Evolutionary conservation across 768 basidiomycete genomes (phyloP), one percentile per base, ranked within the genome.

Genomic region (Mycena pura): DNA sequence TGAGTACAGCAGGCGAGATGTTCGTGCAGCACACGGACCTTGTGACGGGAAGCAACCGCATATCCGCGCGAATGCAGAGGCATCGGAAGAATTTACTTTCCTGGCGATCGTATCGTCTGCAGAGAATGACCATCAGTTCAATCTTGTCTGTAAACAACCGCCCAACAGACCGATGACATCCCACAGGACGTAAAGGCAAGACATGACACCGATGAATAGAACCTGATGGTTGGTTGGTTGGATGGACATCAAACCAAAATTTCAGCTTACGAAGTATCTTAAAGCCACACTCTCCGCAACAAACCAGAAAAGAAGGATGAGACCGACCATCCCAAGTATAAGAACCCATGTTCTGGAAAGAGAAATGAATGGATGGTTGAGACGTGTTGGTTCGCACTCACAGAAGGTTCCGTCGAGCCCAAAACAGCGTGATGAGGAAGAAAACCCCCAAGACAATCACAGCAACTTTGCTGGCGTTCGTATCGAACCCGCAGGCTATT

Each of bases 341-440:
- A 95, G 80, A 1, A 80, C 66, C 92, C 92, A 95, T 5, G 92
- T 89, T 61, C 92, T 93, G 60, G 13, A 19, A 29, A 3, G 40
- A 36, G 9, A 28, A 22, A 43, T 19, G 25, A 60, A 19, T 25
- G 32, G 22, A 57, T 51, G 21, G 41, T n/a, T 49, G 50, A 41
- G 36, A n/a, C 36, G 29, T 29, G 41, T 8, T 6, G 19, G 25
- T 36, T 40, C 24, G 76, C n/a, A n/a, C 88, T 68, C 65, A 92
- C 90, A 96, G 65, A 80, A 85, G 82, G 69, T 91, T 91, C 63
- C 78, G 81, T 47, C 90, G 80, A 8, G 91, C 91, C 91, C 92
- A 93, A 92, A 93, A 96, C 3, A 95, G 80, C 1, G 93, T 95
- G 66, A 95, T 81, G 29, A 96, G 64, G 77, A 95, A 96, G 75